Evolutionary conservation across 2,329 filamentous ascomycete species (phyloP), one percentile per base, ranked within the genome.

Genomic region (Exophiala mesophila): DNA sequence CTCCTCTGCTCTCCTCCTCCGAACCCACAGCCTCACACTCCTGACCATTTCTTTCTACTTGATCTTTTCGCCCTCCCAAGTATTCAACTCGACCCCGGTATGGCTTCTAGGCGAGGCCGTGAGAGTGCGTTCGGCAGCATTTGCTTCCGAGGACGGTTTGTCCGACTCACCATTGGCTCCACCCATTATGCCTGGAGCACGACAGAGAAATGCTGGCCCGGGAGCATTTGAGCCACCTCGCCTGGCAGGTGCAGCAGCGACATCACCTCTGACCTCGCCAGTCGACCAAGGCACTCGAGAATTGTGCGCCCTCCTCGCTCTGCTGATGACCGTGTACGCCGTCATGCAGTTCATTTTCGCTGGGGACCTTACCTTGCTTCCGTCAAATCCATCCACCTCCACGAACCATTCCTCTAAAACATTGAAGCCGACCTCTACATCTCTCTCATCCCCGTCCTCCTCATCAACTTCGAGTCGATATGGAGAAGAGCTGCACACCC

Each of bases 101-200:
- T 50, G 47, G 39, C 42, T 55, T 7, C 44, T 56, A 12, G 54
- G 54, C 39, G 47, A 52, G 31, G 42, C 45, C 32, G 53, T 56
- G 52, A 44, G 35, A 40, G 34, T 54, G 17, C 50, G 45, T 6
- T 41, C 49, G 5, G 51, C 53, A 13, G 18, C 20, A 3, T 56
- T 47, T 42, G 50, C 50, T 3, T 38, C 42, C 13, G 40, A 45
- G 12, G 13, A n/a, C 19, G 13, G 29, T 19, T 24, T 41, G 9
- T 26, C 23, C 7, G 6, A 6, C 23, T 12, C 6, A 26, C 23
- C 23, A 26, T 12, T 12, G 12, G 7, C 23, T 26, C 23, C 23
- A 7, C 32, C 32, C n/a, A 34, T 34, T 17, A 15, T 34, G 13
- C 32, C 32, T 8, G 32, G 32, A 13, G 15, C 32, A 19, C n/a